Evolutionary conservation across 345 rosid genomes (phyloP), one percentile per base, ranked within the genome.

Genomic region (Eucalyptus polyanthemos): DNA sequence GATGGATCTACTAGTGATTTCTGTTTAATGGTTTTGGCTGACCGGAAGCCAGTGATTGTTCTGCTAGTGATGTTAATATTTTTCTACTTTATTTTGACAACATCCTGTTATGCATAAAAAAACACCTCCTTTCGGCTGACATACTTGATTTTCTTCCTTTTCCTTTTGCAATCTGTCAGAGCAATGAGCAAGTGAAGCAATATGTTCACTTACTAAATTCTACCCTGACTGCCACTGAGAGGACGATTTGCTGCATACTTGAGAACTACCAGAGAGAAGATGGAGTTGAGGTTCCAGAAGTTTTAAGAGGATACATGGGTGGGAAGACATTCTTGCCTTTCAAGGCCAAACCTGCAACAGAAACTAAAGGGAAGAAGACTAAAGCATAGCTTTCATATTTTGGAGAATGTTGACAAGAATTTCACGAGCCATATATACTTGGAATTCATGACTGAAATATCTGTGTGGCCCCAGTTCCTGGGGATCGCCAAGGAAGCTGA

Each of bases 151-250:
- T 69, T 69, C 44, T 51, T 51, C 45, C 45, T 72, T 72, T n/a
- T 50, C 86, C 47, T 29, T 89, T 62, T 90, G 87, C 25, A 47
- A 31, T 81, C 31, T 87, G 89, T 89, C 96, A 97, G 99, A 93
- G 93, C 94, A 95, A 96, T 86, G 99, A 97, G 90, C 95, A 95
- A 93, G 86, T 92, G 5, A 95, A 96, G 88, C 98, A 96, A 92
- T 97, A 95, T 29, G 98, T 95, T 87, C 99, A 97, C 92, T 86
- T 96, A 92, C 91, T 97, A 92, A 97, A 97, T 92, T 97, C 99
- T 5, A 97, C 99, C 31, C 99, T 97, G 9, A 94, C 99, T 1
- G 99, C 99, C 14, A 97, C 99, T 0, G 98, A 97, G 94, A 97
- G 99, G 93, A 97, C 99, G 40, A 90, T 97, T 31, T 97, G 99